phyloP scores from a whole-genome alignment of 257 asterid genomes.

The Fraxinus americana region DNA sequence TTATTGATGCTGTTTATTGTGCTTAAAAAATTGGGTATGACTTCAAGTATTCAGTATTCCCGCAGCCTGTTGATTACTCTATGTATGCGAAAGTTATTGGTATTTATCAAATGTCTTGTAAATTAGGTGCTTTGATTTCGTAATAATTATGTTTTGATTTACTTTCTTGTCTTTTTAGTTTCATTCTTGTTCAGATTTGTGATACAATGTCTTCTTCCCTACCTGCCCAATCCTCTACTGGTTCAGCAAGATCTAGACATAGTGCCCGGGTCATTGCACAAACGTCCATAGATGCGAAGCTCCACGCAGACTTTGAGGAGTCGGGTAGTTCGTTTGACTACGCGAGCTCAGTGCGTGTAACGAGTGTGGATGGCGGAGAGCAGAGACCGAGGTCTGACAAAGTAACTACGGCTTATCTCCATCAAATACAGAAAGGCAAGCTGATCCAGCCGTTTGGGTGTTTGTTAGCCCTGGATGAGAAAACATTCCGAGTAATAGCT shows the following conservation, averaged over 20 bases:
- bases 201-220: conserved; percentile 48
- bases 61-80: not conserved
- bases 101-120: not conserved
- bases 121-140: not conserved
- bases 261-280: conserved; percentile 58
- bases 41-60: not conserved
- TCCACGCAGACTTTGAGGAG: conserved; percentile 56
- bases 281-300: conserved; percentile 61
- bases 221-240: conserved; percentile 51
- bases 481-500: conserved; percentile 59
- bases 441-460: conserved; percentile 67
- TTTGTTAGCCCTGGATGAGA: conserved; percentile 61
- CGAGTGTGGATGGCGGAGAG: conserved; percentile 30
- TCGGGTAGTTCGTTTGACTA: conserved; percentile 66
- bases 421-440: conserved; percentile 62
- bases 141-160: not conserved
- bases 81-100: not conserved
- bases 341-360: conserved; percentile 50
- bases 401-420: conserved; percentile 57
- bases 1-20: conserved; percentile 1
- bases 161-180: not conserved
- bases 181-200: conserved; percentile 42
- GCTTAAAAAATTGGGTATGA: not conserved
- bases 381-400: conserved; percentile 46
- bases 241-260: conserved; percentile 55